Base-by-base conservation (phyloP, 495 filamentous ascomycete genomes). In the Hypomontagnella monticulosa region DNA sequence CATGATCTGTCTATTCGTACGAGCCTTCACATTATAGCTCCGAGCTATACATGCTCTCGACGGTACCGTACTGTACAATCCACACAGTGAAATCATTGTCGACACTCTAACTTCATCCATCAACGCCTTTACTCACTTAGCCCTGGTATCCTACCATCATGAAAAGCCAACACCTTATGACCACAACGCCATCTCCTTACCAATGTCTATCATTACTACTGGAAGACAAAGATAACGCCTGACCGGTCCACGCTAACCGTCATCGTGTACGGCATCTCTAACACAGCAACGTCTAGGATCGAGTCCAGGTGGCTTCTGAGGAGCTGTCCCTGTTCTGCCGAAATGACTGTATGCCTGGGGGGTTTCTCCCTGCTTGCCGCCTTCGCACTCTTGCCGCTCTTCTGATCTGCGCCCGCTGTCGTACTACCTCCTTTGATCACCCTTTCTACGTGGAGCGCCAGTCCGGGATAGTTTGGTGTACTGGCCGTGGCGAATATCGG, bases 191-290 rank as follows among this genome's bases (percentile, higher is more conserved):
- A 4, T 18, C 19, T 23, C 43, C 18, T 40, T 55, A 18, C 18
- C 38, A 40, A 34, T 37, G 40, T 57, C 40, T 44, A 38, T 38
- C 42, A 15, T 46, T 18, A 42, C 69, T 74, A 83, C 63, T 80
- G 78, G 54, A 96, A 97, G 34, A 98, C 88, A 81, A 95, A 96
- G 46, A 98, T 86, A 72, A 94, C 88, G 3, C 96, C 96, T n/a
- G 88, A 89, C 66, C 94, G 84, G 79, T 99, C 96, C 47, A 88
- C 94, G 68, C 89, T 93, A 23, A 98, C 82, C 38, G 91, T 87
- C 93, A 98, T 97, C 7, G 92, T 89, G 76, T 96, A 97, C 46
- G 96, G 96, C 57, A 84, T 82, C 78, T 97, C 91, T 70, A 99
- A 76, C 57, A 98, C 79, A 10, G 90, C 90, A 47, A 97, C 89